Evolutionary conservation across 1,284 basidiomycete species (phyloP).

Genomic region (Trichosporon ovoides): DNA sequence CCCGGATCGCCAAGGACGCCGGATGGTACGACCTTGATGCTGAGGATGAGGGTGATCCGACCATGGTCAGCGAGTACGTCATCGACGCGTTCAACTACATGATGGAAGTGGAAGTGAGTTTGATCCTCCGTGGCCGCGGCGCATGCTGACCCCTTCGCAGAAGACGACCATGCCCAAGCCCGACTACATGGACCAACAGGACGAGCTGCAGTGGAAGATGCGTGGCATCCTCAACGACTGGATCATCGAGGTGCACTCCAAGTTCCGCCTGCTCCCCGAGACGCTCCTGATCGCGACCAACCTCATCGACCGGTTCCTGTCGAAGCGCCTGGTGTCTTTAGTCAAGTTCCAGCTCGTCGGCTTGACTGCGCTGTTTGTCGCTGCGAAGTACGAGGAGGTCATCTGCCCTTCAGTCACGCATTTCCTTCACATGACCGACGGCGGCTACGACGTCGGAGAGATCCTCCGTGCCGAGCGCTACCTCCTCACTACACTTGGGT

Average conservation of each 20-base stretch:
- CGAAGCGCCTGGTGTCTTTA: conserved; percentile 79
- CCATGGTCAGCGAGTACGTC: conserved; percentile 97
- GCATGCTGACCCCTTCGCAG: conserved; percentile 48
- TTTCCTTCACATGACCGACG: conserved; percentile 84
- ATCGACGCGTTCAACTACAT: conserved; percentile 91
- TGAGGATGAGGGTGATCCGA: conserved; percentile 87
- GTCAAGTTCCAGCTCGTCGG: conserved; percentile 94
- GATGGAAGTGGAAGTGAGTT: conserved; percentile 59
- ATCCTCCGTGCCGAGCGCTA: conserved; percentile 92
- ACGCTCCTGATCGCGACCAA: conserved; percentile 93
- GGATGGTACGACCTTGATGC: conserved; percentile 82
- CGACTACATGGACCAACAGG: conserved; percentile 84
- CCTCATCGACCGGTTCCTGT: conserved; percentile 95
- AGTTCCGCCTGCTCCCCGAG: conserved; percentile 90
- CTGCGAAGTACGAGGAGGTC: conserved; percentile 94
- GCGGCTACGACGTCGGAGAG: conserved; percentile 77
- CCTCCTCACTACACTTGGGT: conserved; percentile 83
- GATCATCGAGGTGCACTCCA: conserved; percentile 92
- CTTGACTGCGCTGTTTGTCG: conserved; percentile 86
- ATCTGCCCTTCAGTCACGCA: conserved; percentile 82
- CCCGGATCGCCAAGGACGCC: conserved; percentile 50
- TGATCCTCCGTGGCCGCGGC: conserved; percentile 49
- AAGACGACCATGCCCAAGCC: conserved; percentile 76
- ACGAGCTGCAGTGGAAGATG: conserved; percentile 89
- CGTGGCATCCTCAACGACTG: conserved; percentile 92